Evolutionary conservation across 1,139 yeast genomes (phyloP).

Genomic region (Zygoascus sp.): DNA sequence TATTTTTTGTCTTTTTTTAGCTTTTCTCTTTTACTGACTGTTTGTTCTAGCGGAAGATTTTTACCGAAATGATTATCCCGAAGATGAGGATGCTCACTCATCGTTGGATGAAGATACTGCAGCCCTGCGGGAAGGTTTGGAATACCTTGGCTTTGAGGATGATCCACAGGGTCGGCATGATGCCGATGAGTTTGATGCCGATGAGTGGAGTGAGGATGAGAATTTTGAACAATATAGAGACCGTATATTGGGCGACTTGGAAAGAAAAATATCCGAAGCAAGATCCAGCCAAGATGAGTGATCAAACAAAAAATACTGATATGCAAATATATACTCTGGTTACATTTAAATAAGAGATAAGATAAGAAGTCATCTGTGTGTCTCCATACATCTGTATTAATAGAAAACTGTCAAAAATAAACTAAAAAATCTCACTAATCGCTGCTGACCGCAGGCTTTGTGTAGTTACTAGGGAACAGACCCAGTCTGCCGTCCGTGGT

Average conservation of each 20-base stretch:
- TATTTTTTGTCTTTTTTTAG: slow-evolving; percentile 11
- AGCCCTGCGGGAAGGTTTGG: slow-evolving; percentile 27
- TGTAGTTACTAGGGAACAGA: slow-evolving; percentile 54
- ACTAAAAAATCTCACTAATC: too few species aligned
- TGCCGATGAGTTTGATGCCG: slow-evolving; percentile 21
- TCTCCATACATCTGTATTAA: too few species aligned
- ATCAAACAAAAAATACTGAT: too few species aligned
- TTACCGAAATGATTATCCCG: slow-evolving; percentile 92
- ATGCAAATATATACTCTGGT: too few species aligned
- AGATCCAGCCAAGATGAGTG: background rate
- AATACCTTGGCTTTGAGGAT: slow-evolving; percentile 19
- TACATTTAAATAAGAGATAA: too few species aligned
- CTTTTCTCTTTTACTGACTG: background rate
- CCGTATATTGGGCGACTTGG: slow-evolving; percentile 26
- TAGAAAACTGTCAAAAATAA: too few species aligned
- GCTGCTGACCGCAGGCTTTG: slow-evolving; percentile 23
- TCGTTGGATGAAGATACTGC: slow-evolving; percentile 24
- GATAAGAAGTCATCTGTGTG: too few species aligned
- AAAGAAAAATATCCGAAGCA: slow-evolving; percentile 14
- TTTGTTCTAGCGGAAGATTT: slow-evolving; percentile 59
- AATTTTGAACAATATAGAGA: slow-evolving; percentile 29
- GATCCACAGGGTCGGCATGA: slow-evolving; percentile 18
- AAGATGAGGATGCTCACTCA: slow-evolving; percentile 48
- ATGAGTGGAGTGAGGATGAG: slow-evolving; percentile 23
- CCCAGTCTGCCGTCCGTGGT: slow-evolving; percentile 45